Evolutionary conservation across 495 filamentous ascomycete species (phyloP), one percentile per base, ranked within the genome.

Genomic region (Aspergillus ostianus): DNA sequence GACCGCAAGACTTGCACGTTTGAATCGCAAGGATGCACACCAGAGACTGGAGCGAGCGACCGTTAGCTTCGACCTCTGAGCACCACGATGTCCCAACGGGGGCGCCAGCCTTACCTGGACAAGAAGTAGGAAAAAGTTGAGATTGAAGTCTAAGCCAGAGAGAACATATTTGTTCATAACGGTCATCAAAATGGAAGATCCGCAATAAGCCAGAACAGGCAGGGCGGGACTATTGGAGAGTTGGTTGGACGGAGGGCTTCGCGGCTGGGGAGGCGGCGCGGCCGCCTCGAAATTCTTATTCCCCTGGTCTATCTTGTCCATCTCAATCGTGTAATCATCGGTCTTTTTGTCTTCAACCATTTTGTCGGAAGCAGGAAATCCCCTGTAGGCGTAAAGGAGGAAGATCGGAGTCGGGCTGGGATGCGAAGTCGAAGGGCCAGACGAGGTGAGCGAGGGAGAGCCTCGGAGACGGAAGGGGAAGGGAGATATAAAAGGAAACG

Each of bases 131-230:
- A 98, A 91, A 78, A 98, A 98, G 75, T 97, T 98, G 65, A 99
- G 72, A 75, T 99, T 99, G 80, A 94, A 99, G 61, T 90, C 84
- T 15, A 82, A 75, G 30, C 94, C 95, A 32, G 91, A 96, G 30
- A 99, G 82, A 52, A 97, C 92, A 72, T 94, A 99, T 83, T 99
- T 99, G 79, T 99, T 99, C 77, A 94, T 96, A 23, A 96, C 88
- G 45, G 95, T 99, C 94, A 99, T 99, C 73, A 93, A 80, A 64
- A 99, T 99, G 6, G 93, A 97, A 53, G 94, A 89, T 65, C 86
- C 82, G 77, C 94, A 99, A 79, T 99, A 99, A 21, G 89, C 86
- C 53, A 97, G 69, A 62, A 99, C 90, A 10, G 93, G 90, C 9
- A 94, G 70, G 41, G 85, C 74, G 10, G 93, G 90, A 69, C 84